Evolutionary conservation across 306 rosid genomes (phyloP).

Genomic region (Corylus heterophylla): DNA sequence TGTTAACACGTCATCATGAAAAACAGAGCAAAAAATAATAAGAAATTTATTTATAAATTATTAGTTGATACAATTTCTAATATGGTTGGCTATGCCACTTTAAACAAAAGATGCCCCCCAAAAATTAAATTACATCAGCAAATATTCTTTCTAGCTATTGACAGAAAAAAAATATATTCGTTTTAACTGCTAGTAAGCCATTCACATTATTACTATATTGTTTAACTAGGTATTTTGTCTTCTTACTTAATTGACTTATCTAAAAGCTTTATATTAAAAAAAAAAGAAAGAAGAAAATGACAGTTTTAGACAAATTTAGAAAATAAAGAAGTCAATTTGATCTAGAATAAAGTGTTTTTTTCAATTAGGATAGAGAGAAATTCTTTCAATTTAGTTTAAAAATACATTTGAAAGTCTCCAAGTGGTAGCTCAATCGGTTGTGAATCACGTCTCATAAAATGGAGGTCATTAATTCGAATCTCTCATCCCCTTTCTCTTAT

Average conservation of each 20-base stretch:
- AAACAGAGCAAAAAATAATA: conserved; percentile 21
- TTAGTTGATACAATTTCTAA: conserved; percentile 6
- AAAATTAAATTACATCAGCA: neutral
- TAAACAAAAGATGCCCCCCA: neutral
- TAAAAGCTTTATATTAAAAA: neutral
- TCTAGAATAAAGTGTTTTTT: too few relatives aligned
- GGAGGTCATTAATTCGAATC: too few relatives aligned
- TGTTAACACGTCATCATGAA: neutral
- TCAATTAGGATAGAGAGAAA: too few relatives aligned
- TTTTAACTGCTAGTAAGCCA: neutral
- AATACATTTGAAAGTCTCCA: too few relatives aligned
- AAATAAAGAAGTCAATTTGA: too few relatives aligned
- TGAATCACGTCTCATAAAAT: too few relatives aligned
- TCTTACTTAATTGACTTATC: too few relatives aligned
- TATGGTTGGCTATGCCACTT: neutral
- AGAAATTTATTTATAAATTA: neutral
- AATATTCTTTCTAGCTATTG: neutral
- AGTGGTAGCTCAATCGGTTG: too few relatives aligned
- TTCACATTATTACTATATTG: neutral
- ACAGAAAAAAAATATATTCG: neutral
- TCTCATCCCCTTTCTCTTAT: too few relatives aligned
- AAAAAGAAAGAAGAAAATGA: too few relatives aligned
- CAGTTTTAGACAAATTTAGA: too few relatives aligned
- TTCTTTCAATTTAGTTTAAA: too few relatives aligned
- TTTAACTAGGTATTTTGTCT: neutral